phyloP scores from a whole-genome alignment of 2,329 filamentous ascomycete species.

The Fusarium ambrosium region DNA sequence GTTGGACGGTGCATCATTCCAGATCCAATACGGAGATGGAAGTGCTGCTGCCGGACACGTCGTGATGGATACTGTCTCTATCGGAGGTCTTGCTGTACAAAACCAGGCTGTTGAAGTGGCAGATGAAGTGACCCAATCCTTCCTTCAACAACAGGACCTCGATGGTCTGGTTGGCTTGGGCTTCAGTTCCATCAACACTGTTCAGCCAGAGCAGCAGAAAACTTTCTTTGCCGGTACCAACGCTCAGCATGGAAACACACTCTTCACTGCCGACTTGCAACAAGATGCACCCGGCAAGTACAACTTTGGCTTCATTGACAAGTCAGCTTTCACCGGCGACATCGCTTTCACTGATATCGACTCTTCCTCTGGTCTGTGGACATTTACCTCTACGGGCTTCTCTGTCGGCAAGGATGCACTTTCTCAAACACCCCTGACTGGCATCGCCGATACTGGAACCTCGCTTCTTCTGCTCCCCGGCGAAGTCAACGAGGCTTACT shows the following conservation, averaged over 20 bases:
- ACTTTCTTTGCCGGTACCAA: slow-evolving; percentile 58
- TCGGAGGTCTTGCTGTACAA: slow-evolving; percentile 58
- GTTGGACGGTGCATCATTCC: slow-evolving; percentile 55
- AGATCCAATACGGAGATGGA: slow-evolving; percentile 61
- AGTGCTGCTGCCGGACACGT: slow-evolving; percentile 59
- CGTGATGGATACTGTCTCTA: slow-evolving; percentile 57
- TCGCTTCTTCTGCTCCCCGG: slow-evolving; percentile 73
- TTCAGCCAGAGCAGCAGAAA: slow-evolving; percentile 55
- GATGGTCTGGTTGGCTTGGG: slow-evolving; percentile 61
- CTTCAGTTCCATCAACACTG: slow-evolving; percentile 60
- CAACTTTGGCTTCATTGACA: slow-evolving; percentile 80
- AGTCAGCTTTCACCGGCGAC: slow-evolving; percentile 70
- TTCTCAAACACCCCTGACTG: slow-evolving; percentile 49
- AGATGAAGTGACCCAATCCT: slow-evolving; percentile 55
- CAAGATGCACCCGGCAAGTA: slow-evolving; percentile 70
- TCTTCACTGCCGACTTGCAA: slow-evolving; percentile 79
- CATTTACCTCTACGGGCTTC: slow-evolving; percentile 58
- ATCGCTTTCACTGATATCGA: slow-evolving; percentile 75
- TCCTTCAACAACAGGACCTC: slow-evolving; percentile 55
- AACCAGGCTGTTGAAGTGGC: slow-evolving; percentile 61
- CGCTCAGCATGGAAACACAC: slow-evolving; percentile 36
- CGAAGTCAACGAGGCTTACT: slow-evolving; percentile 64
- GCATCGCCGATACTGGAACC: slow-evolving; percentile 73
- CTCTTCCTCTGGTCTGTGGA: slow-evolving; percentile 73
- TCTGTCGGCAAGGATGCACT: slow-evolving; percentile 43